Evolutionary conservation across 2,329 filamentous ascomycete genomes (phyloP), one percentile per base, ranked within the genome.

Genomic region (Colletotrichum kahawae): DNA sequence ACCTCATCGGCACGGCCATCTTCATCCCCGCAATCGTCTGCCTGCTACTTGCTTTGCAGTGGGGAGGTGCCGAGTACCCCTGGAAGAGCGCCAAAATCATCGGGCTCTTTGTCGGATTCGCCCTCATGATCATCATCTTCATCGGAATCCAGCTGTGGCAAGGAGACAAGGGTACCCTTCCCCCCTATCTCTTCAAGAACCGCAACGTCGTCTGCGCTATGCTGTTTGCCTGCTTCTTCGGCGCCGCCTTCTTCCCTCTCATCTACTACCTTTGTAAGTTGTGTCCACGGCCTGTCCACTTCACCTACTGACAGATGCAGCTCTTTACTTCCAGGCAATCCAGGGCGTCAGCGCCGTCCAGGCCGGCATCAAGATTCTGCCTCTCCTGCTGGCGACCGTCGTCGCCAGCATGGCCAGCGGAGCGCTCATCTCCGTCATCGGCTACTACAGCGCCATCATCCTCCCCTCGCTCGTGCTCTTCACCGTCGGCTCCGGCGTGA

Each of bases 41-140:
- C 77, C 83, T 91, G 14, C 82, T 92, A 10, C 84, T 92, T 5
- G 90, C 89, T 9, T 83, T 92, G 48, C 87, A 92, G 78, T 92
- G 88, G 87, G 90, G 90, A 16, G 90, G 90, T 10, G 83, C 86
- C 51, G 80, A 86, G 29, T 88, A 89, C 70, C 66, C 89, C 5
- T 92, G 90, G 90, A 83, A 80, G 71, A 85, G 84, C 81, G 81
- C 85, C 14, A 83, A 81, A 29, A 84, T 91, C 65, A 88, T 91
- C 48, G 89, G 88, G 2, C 82, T 91, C 24, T 87, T 92, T 69
- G 83, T 87, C 10, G 87, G 88, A 5, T 86, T 85, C n/a, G 88
- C 80, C 2, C 80, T 84, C 24, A 85, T 91, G 80, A 81, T 85
- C 18, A 70, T 80, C 70, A 77, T 87, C 33, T 93, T 92, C 75